A percentile compares a stretch with the other conserved stretches of the same genome.
These are phyloP conservation scores for Monosporozyma unispora DNA, from an alignment of 805 yeast species.

Conservation along the genomic window DNA sequence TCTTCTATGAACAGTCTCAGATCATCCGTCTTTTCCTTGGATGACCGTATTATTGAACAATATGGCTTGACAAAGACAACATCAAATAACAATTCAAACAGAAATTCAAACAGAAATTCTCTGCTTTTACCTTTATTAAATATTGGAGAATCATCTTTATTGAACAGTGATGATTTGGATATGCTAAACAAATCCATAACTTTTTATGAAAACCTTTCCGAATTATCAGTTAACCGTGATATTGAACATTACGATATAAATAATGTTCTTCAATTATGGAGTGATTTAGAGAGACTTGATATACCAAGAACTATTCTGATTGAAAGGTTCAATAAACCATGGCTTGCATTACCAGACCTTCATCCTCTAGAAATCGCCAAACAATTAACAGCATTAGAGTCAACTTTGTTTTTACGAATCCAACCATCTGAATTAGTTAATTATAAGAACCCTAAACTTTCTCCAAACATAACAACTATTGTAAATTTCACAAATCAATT, in stretches of 20 bases:
- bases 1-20: conserved; percentile 16
- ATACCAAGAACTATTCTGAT: neutral
- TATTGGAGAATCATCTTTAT: conserved; percentile 30
- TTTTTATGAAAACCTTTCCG: conserved; percentile 34
- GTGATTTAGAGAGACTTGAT: neutral
- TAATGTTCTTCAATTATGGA: conserved; percentile 7
- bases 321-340: conserved; percentile 12
- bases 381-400: conserved; percentile 66
- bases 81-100: conserved; percentile 32
- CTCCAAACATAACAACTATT: conserved; percentile 56
- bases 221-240: neutral
- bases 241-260: neutral
- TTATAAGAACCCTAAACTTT: conserved; percentile 47
- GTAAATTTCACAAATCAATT: conserved; percentile 61
- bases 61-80: conserved; percentile 41
- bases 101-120: conserved; percentile 33
- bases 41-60: conserved; percentile 47
- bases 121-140: conserved; percentile 24
- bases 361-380: conserved; percentile 71
- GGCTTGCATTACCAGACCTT: conserved; percentile 32
- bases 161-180: conserved; percentile 30
- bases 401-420: conserved; percentile 53
- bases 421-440: conserved; percentile 58
- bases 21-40: conserved; percentile 27
- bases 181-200: conserved; percentile 37